These are phyloP conservation scores for Globisporangium perplexum DNA, from an alignment of 352 stramenopile species.

Conservation along the genomic window DNA sequence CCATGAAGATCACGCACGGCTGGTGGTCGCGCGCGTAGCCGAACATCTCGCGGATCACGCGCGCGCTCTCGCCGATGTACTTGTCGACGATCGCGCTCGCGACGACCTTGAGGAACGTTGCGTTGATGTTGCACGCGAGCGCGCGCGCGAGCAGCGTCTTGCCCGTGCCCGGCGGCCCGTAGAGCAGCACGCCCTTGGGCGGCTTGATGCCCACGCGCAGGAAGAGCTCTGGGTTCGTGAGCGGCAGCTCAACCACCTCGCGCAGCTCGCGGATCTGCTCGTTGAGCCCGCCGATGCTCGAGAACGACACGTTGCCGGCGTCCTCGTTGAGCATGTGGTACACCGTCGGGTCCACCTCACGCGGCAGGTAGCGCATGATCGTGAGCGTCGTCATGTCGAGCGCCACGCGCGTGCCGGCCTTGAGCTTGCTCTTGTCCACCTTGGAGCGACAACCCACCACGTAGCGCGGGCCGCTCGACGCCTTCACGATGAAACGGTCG, in stretches of 20 bases:
- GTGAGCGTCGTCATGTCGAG: constrained; percentile 99
- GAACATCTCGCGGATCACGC: constrained; percentile 99
- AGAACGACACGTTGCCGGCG: constrained; percentile 96
- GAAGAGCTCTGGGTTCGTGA: constrained; percentile 99
- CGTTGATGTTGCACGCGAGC: constrained; percentile 98
- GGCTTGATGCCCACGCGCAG: constrained; percentile 97
- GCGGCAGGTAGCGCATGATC: constrained; percentile 98
- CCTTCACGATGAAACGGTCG: constrained; percentile 99
- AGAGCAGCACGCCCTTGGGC: constrained; percentile 97
- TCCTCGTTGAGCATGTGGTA: constrained; percentile 99
- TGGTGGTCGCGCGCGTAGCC: constrained; percentile 95
- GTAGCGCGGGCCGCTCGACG: constrained; percentile 96
- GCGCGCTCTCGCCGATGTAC: constrained; percentile 99
- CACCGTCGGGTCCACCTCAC: constrained; percentile 98
- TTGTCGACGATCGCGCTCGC: constrained; percentile 99
- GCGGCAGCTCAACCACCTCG: constrained; percentile 97
- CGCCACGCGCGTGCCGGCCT: constrained; percentile 95
- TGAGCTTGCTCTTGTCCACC: constrained; percentile 93
- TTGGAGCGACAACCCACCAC: constrained; percentile 97
- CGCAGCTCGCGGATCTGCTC: constrained; percentile 98
- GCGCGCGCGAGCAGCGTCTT: constrained; percentile 99
- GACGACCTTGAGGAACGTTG: constrained; percentile 99
- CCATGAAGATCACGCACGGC: constrained; percentile 99
- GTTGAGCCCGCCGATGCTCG: constrained; percentile 97
- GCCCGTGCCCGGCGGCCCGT: constrained; percentile 97